phyloP scores from a whole-genome alignment of 805 yeast genomes.

The Teunomyces pallodes region DNA sequence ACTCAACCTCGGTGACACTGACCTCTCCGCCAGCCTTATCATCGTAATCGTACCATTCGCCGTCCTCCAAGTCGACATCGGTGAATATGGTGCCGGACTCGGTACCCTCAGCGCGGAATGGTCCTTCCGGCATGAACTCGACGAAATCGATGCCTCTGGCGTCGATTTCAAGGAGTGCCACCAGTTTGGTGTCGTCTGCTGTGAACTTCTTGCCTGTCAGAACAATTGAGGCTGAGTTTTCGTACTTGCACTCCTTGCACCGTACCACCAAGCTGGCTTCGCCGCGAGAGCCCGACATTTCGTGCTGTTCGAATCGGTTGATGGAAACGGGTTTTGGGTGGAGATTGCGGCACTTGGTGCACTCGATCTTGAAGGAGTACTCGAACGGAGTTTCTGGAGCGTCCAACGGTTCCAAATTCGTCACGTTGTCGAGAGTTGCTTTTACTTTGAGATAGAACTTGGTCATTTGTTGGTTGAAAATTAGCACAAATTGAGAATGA shows the following conservation, averaged over 20 bases:
- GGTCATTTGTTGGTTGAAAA: constrained; percentile 28
- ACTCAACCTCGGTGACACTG: constrained; percentile 68
- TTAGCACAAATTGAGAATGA: not conserved
- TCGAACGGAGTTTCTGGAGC: constrained; percentile 61
- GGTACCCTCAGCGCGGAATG: constrained; percentile 53
- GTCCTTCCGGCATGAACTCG: constrained; percentile 67
- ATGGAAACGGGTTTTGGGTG: constrained; percentile 72
- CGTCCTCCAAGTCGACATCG: constrained; percentile 71
- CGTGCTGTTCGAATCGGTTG: constrained; percentile 64
- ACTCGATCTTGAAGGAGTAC: constrained; percentile 69
- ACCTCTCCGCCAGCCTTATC: constrained; percentile 81
- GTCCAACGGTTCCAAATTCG: constrained; percentile 60
- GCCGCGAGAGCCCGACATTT: constrained; percentile 70
- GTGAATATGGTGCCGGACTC: constrained; percentile 51
- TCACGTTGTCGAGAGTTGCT: constrained; percentile 55
- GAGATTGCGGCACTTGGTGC: constrained; percentile 75
- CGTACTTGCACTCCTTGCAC: constrained; percentile 61
- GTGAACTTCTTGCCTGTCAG: constrained; percentile 31
- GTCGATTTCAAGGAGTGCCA: constrained; percentile 65
- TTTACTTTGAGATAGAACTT: constrained; percentile 34
- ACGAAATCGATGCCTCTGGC: constrained; percentile 79
- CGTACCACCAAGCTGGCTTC: constrained; percentile 79
- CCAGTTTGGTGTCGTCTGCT: constrained; percentile 44
- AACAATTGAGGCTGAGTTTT: constrained; percentile 35
- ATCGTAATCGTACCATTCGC: constrained; percentile 95